Percentiles rank a stretch among this genome's conserved stretches.
Evolutionary conservation across 495 filamentous ascomycete genomes (phyloP).

Genomic region (Cercophora scortea): DNA sequence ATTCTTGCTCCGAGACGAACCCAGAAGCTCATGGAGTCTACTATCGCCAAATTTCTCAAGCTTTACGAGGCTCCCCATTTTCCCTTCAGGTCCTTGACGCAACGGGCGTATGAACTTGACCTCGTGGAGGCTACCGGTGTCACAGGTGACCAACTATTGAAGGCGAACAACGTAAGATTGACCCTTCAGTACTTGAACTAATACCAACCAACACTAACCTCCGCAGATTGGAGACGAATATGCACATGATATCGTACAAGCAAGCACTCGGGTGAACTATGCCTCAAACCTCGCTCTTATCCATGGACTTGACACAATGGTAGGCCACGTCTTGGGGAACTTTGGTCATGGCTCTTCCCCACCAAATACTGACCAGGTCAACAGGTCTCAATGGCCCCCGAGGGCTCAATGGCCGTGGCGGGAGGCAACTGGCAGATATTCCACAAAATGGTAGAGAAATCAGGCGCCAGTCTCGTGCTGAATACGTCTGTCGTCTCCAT

Average conservation of each 20-base stretch:
- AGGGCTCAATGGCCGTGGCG: constrained; percentile 68
- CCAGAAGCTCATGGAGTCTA: constrained; percentile 61
- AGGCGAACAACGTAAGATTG: constrained; percentile 47
- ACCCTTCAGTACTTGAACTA: not conserved
- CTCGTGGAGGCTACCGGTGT: constrained; percentile 55
- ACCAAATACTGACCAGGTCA: not conserved
- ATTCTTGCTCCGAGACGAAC: constrained; percentile 61
- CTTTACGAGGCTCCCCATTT: constrained; percentile 79
- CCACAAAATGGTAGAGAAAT: constrained; percentile 61
- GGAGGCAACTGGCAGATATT: constrained; percentile 98
- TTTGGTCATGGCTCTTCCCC: not conserved
- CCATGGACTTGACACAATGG: constrained; percentile 88
- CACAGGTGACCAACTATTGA: constrained; percentile 66
- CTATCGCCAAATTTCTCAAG: constrained; percentile 64
- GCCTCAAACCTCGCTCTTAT: constrained; percentile 78
- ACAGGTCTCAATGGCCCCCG: constrained; percentile 64
- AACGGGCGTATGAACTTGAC: constrained; percentile 55
- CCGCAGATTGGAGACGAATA: constrained; percentile 54
- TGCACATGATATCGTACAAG: constrained; percentile 79
- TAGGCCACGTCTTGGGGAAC: constrained; percentile 36
- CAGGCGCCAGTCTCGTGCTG: constrained; percentile 52
- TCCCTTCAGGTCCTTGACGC: constrained; percentile 69
- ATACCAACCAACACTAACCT: not conserved
- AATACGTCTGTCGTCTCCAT: constrained; percentile 64
- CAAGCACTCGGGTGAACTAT: constrained; percentile 91